Evolutionary conservation across 169 alveolate genomes (phyloP), one percentile per base, ranked within the genome.

Genomic region (Eimeria mitis): DNA sequence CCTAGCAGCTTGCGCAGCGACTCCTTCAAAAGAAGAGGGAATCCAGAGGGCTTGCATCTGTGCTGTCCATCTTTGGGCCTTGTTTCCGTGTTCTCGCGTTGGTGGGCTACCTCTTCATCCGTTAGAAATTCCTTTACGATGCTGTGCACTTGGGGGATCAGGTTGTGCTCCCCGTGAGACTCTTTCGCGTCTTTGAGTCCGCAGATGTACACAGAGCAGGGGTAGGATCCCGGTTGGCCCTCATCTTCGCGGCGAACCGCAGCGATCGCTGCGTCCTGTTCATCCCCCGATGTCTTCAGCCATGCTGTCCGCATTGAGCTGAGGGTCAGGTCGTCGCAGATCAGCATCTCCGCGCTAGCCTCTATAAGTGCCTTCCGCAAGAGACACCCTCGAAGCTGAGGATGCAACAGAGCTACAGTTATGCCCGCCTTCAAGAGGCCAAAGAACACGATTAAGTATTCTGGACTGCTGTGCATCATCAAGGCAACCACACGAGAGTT

Each of bases 391-490:
- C 81, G 92, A n/a, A 87, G 71, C 81, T 87, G 78, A 6, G 92
- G 92, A 59, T 87, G 92, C 42, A 87, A 11, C 54, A 87, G 83
- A 8, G 83, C 78, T 71, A 87, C 68, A 9, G 78, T 87, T 56
- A 87, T 87, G 42, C 92, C 92, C 49, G 92, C 92, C 61, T 87
- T 87, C 83, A 87, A 54, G n/a, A 87, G 81, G 44, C 92, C 92
- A 49, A 87, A 63, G 34, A 61, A 44, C 59, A 87, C 71, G 13
- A 87, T 63, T 25, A 87, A 7, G 52, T 25, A 63, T 56, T 87
- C 92, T 19, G 92, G 92, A 49, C 92, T 87, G 92, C 61, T 87
- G 92, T 42, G 92, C 92, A 87, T 87, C 81, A 87, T 49, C 83
- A 87, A 8, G 44, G 92, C 92, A 61, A 49, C 81, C 7, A 87